A percentile compares a stretch with the other conserved stretches of the same genome.
phyloP scores from a whole-genome alignment of 2,329 filamentous ascomycete species.

The Ilyonectria robusta region DNA sequence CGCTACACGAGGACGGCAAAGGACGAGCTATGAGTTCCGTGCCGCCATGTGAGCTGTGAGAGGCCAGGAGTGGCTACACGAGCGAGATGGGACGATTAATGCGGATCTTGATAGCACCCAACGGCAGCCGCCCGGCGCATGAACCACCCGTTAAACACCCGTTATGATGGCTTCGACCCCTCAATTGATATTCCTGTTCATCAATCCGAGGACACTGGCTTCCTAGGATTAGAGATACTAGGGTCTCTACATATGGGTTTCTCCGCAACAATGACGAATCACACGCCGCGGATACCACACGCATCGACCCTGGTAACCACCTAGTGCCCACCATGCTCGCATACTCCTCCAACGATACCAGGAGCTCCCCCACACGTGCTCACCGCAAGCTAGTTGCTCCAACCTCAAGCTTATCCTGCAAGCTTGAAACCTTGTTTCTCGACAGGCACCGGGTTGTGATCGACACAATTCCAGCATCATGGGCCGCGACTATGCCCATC shows the following conservation, averaged over 20 bases:
- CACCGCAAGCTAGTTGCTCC: constrained; percentile 23
- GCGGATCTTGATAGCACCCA: neutral
- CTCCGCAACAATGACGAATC: constrained; percentile 39
- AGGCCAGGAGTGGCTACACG: neutral
- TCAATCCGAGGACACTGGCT: constrained; percentile 9
- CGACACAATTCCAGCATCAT: constrained; percentile 31
- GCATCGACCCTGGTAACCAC: constrained; percentile 32
- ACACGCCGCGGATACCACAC: constrained; percentile 39
- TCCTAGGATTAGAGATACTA: constrained; percentile 15
- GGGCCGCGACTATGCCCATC: constrained; percentile 35
- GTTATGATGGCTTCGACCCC: constrained; percentile 9
- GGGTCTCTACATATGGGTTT: constrained; percentile 27
- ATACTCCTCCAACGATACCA: constrained; percentile 40
- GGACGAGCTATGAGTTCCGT: constrained; percentile 49
- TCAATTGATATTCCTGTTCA: constrained; percentile 18
- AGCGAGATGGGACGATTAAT: constrained; percentile 22
- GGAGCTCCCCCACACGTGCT: constrained; percentile 42
- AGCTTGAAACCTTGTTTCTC: constrained; percentile 32
- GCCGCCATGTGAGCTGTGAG: constrained; percentile 15
- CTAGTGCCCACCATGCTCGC: constrained; percentile 24
- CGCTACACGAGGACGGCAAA: constrained; percentile 32
- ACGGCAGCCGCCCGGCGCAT: neutral
- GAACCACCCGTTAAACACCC: neutral
- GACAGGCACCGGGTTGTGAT: constrained; percentile 36
- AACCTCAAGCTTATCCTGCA: constrained; percentile 26